Evolutionary conservation across 257 asterid species (phyloP), one percentile per base, ranked within the genome.

Genomic region (Solanum virginianum): DNA sequence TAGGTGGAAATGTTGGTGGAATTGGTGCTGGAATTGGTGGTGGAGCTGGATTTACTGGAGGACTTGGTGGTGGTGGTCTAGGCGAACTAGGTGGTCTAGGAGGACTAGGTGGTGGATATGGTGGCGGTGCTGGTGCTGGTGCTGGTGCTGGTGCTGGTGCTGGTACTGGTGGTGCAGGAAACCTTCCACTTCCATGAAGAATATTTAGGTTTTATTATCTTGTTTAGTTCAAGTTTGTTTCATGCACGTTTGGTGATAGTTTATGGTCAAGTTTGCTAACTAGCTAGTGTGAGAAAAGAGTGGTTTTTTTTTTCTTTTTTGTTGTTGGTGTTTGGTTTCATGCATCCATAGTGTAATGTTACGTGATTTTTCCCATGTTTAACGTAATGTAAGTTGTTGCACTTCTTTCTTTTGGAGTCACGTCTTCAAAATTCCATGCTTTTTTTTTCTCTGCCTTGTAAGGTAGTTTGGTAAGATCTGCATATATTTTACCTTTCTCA

Each of bases 111-210:
- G 87, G 90, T 0, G 69, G 80, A 0, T 3, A 10, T 10, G 88
- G 88, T 62, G 88, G 82, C 1, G 4, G 72, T 22, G 36, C 1
- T 4, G 36, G 69, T 5, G 57, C 3, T 7, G n/a, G n/a, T n/a
- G n/a, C n/a, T n/a, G n/a, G n/a, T n/a, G n/a, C n/a, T 0, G 59
- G 59, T 20, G 90, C 87, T n/a, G 91, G 89, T 36, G 86, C 80
- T 39, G 87, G 84, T 12, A 77, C 16, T 0, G 87, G 75, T 74
- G 86, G 86, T 16, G 45, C 84, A 11, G 88, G 89, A 14, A 77
- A 60, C 49, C 88, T 87, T 51, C 90, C 92, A 14, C 69, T 47
- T n/a, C 91, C 92, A 2, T 89, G 90, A 89, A 24, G 47, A 36
- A 4, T 36, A 6, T 36, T 36, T 36, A 66, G 20, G 7, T 66